Base-by-base conservation (phyloP, 768 basidiomycete species). In the Russula compacta region DNA sequence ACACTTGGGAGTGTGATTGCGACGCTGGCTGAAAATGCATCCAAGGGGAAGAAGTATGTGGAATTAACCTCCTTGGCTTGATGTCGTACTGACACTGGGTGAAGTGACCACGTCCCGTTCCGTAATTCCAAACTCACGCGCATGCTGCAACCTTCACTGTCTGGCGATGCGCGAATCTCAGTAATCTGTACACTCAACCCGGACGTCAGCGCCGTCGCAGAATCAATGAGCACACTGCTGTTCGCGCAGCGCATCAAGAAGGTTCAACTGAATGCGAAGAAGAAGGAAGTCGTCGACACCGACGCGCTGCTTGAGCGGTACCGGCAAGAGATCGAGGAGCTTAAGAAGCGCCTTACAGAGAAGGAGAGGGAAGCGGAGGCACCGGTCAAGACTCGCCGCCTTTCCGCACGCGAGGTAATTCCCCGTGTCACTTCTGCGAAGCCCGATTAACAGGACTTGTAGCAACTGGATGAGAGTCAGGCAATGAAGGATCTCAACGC, bases 181-280 rank as follows among this genome's bases (percentile, higher is more conserved):
- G 95, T 99, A 15, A 87, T 98, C 55, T 97, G 95, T 72, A 98
- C 95, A 0, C 82, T 98, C 70, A 95, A 95, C 68, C 93, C 95
- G 0, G 90, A 94, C 53, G 71, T 78, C 2, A 73, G 76, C 50
- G 93, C 93, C 17, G 78, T 95, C 6, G 77, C 83, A 8, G 95
- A 98, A 75, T 91, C 86, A 7, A 85, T 85, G 55, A 92, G 87
- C 64, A 99, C 95, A 0, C 76, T 98, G 19, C 82, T 86, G 43
- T 98, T 99, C 69, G 95, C 95, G 3, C 87, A 87, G 66, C 79
- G 94, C 48, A 87, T 95, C 67, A 95, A 95, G 80, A 85, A 82
- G 66, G 95, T 98, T 43, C 84, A 91, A 80, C 75, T 98, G 40
- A 82, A 87, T 61, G 94, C 94, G 3, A 84, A 89, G 75, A 93